These are phyloP conservation scores for Sedum album DNA, from an alignment of 164 flowering plant species.

Conservation along the genomic window DNA sequence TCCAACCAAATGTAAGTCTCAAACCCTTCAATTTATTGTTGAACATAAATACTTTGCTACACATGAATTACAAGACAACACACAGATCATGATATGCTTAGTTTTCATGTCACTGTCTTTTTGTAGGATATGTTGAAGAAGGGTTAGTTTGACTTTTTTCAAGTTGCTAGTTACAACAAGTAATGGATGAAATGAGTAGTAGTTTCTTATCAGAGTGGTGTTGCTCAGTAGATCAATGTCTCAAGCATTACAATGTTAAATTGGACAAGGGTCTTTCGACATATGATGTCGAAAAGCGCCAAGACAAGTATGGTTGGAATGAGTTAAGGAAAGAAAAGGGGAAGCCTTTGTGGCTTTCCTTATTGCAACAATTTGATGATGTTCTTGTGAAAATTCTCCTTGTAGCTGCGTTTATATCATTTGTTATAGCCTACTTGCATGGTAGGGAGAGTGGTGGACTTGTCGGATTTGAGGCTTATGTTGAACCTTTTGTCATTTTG, in stretches of 20 bases:
- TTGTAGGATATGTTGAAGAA: not conserved
- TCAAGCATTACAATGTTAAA: constrained; percentile 65
- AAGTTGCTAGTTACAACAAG: not conserved
- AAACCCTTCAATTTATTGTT: not conserved
- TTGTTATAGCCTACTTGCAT: constrained; percentile 52
- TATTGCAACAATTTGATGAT: constrained; percentile 84
- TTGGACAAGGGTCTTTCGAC: constrained; percentile 58
- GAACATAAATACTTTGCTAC: too few relatives aligned
- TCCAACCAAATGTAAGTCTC: not conserved
- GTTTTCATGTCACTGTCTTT: not conserved
- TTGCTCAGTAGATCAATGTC: constrained; percentile 74
- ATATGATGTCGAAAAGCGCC: constrained; percentile 58
- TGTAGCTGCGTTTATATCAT: constrained; percentile 74
- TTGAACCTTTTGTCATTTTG: constrained; percentile 78
- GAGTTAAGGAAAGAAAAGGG: constrained; percentile 77
- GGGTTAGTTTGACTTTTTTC: not conserved
- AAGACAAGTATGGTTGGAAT: constrained; percentile 67
- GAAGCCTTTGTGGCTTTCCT: constrained; percentile 66
- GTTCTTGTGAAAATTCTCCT: constrained; percentile 73
- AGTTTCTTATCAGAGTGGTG: constrained; percentile 76
- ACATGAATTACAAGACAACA: too few relatives aligned
- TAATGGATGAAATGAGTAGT: constrained; percentile 46
- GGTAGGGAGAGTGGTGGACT: constrained; percentile 40
- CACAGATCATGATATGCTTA: not conserved
- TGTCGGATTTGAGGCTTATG: constrained; percentile 57